Conservation (phyloP, 495 filamentous ascomycete species). For the Hypoxylon fragiforme region DNA sequence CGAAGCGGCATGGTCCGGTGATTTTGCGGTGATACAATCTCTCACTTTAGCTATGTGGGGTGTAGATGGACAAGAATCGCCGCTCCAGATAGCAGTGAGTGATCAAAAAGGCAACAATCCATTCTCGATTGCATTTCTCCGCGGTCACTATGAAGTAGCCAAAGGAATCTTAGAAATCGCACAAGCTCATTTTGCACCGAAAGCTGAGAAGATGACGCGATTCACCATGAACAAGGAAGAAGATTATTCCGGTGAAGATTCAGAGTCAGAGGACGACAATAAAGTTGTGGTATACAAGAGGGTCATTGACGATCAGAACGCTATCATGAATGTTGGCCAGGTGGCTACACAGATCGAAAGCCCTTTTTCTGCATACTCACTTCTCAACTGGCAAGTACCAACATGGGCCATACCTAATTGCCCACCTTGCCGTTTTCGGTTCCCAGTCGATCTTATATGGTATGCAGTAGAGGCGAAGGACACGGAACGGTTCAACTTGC, state of each 20-base stretch:
- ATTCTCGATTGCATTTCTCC: slow-evolving; percentile 65
- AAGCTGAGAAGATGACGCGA: slow-evolving; percentile 46
- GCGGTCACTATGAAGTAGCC: slow-evolving; percentile 63
- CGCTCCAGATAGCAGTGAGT: slow-evolving; percentile 62
- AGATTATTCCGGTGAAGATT: slow-evolving; percentile 37
- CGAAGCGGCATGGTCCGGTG: slow-evolving; percentile 70
- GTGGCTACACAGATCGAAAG: slow-evolving; percentile 65
- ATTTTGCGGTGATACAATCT: slow-evolving; percentile 60
- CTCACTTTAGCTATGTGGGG: slow-evolving; percentile 51
- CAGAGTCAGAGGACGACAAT: slow-evolving; percentile 35
- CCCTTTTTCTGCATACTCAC: slow-evolving; percentile 49
- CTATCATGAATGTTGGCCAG: slow-evolving; percentile 70
- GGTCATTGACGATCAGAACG: slow-evolving; percentile 64
- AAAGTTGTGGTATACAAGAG: slow-evolving; percentile 53
- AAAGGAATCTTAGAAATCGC: slow-evolving; percentile 67
- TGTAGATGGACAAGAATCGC: slow-evolving; percentile 51
- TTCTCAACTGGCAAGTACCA: slow-evolving; percentile 43
- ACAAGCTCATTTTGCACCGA: slow-evolving; percentile 63
- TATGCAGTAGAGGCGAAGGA: slow-evolving; percentile 45
- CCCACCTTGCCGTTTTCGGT: too few species aligned
- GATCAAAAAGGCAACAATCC: slow-evolving; percentile 53
- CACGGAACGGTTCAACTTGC: slow-evolving; percentile 38
- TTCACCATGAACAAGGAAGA: slow-evolving; percentile 50
- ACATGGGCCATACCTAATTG: slow-evolving; percentile 30
- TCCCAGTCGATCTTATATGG: too few species aligned